A percentile compares a stretch with the other conserved stretches of the same genome.
These are phyloP conservation scores for Melastoma candidum DNA, from an alignment of 441 rosid genomes.

Conservation along the genomic window DNA sequence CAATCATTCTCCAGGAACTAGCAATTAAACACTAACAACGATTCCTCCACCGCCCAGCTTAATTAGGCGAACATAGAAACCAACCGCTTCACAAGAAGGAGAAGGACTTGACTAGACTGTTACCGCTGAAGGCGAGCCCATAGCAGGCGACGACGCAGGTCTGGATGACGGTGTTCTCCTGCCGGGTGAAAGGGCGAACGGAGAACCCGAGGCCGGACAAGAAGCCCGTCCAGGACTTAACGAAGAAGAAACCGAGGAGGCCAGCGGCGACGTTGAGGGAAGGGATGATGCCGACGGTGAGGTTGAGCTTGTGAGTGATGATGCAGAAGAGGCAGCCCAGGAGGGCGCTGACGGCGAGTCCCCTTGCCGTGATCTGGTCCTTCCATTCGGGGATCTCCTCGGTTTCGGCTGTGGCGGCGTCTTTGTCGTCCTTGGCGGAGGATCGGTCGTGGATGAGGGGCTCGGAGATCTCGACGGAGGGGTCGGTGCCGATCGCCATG, in stretches of 20 bases:
- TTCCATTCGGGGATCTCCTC: constrained; percentile 66
- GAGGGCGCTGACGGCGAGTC: constrained; percentile 55
- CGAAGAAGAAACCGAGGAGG: constrained; percentile 79
- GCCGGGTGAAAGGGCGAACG: constrained; percentile 61
- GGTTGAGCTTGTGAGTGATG: constrained; percentile 80
- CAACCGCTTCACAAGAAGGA: not conserved
- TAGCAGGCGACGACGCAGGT: constrained; percentile 93
- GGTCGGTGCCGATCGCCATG: constrained; percentile 48
- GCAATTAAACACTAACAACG: too few species aligned
- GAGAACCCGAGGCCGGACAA: constrained; percentile 47
- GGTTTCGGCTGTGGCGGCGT: constrained; percentile 8
- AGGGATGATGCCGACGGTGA: constrained; percentile 87
- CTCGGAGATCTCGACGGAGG: constrained; percentile 42
- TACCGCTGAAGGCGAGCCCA: constrained; percentile 87
- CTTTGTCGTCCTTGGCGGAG: constrained; percentile 1
- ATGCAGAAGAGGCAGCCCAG: constrained; percentile 68
- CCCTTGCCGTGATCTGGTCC: constrained; percentile 77
- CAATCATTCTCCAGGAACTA: too few species aligned
- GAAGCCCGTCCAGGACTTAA: constrained; percentile 80
- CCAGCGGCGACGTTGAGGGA: constrained; percentile 84
- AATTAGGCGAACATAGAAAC: not conserved
- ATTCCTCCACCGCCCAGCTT: too few species aligned
- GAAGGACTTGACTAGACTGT: not conserved
- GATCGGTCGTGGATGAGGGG: constrained; percentile 27
- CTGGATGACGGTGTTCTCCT: constrained; percentile 83